These are phyloP conservation scores for Eucalyptus decipiens DNA, from an alignment of 345 rosid species.

Conservation along the genomic window DNA sequence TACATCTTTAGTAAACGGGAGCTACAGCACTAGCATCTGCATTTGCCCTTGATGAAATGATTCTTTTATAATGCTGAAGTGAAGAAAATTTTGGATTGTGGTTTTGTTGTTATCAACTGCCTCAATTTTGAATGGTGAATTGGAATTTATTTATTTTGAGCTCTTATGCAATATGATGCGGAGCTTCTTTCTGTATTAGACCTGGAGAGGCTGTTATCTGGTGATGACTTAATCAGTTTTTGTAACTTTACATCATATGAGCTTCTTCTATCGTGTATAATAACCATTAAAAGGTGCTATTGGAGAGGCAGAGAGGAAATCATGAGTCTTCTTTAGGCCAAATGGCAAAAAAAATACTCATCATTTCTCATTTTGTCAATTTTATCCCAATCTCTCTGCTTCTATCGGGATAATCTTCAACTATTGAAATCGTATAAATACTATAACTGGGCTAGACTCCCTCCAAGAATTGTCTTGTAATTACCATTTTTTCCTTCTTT, in stretches of 20 bases:
- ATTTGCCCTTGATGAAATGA: background rate
- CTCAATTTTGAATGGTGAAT: background rate
- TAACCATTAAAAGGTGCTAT: background rate
- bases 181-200: background rate
- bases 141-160: background rate
- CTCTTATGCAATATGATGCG: background rate
- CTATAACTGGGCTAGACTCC: background rate
- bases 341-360: background rate
- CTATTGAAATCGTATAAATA: background rate
- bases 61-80: background rate
- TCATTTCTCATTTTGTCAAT: background rate
- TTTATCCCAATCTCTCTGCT: background rate
- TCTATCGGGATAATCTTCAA: background rate
- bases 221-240: background rate
- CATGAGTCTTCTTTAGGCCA: background rate
- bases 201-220: background rate
- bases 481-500: background rate
- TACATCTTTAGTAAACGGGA: background rate
- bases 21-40: background rate
- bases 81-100: background rate
- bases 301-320: background rate
- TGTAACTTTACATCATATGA: background rate
- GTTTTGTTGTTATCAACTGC: background rate
- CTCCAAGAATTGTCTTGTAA: background rate
- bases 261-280: background rate